Evolutionary conservation across 2,329 filamentous ascomycete genomes (phyloP).

Genomic region (Penicillium rolfsii): DNA sequence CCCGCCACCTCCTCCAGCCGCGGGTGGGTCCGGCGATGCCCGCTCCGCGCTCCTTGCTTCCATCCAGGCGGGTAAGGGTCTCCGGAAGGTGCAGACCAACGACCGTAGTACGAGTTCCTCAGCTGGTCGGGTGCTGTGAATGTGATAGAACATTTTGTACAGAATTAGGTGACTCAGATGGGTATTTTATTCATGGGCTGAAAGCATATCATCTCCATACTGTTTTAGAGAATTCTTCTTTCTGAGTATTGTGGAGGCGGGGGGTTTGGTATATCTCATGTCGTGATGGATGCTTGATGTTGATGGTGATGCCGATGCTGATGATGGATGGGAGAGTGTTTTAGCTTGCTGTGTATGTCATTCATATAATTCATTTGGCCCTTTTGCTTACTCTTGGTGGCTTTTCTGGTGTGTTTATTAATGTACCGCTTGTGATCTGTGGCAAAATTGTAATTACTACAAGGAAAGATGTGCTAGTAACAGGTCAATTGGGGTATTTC

Average conservation of each 20-base stretch:
- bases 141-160: constrained; percentile 27
- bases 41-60: constrained; percentile 72
- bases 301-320: background rate
- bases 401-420: background rate
- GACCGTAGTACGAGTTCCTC: constrained; percentile 75
- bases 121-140: constrained; percentile 71
- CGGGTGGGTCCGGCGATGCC: constrained; percentile 49
- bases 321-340: background rate
- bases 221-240: background rate
- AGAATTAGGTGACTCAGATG: constrained; percentile 9
- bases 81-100: constrained; percentile 88
- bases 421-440: background rate
- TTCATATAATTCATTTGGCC: constrained; percentile 4
- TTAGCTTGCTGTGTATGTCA: constrained; percentile 7
- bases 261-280: background rate
- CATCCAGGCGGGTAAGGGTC: constrained; percentile 75
- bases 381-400: background rate
- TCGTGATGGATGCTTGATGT: background rate
- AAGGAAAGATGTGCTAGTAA: no score
- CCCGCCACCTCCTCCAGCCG: constrained; percentile 39
- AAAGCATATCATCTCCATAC: background rate
- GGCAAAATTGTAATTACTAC: background rate
- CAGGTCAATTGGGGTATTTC: background rate
- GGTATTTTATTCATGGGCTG: constrained; percentile 3
- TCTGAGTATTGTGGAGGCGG: background rate